phyloP scores from a whole-genome alignment of 2,329 filamentous ascomycete genomes.

The Aureobasidium sp. region DNA sequence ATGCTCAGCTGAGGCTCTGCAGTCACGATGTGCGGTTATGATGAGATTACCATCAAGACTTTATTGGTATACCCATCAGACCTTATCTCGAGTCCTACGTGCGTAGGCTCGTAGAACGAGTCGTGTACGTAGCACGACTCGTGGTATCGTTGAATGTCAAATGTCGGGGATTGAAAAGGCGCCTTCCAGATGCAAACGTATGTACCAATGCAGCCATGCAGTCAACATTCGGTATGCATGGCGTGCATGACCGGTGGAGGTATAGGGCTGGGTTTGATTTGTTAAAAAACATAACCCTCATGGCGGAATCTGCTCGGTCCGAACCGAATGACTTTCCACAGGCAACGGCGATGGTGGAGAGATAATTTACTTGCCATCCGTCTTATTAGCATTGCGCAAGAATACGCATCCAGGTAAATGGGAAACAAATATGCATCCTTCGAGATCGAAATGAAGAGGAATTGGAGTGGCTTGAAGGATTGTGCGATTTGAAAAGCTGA shows the following conservation, averaged over 20 bases:
- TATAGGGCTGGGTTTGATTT: slow-evolving; percentile 9
- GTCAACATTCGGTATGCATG: neutral
- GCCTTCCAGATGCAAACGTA: neutral
- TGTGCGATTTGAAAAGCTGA: neutral
- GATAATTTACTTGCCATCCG: neutral
- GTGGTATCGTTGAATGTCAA: neutral
- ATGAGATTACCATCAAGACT: neutral
- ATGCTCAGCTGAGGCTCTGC: neutral
- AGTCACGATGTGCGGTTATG: neutral
- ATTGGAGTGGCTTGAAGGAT: slow-evolving; percentile 3
- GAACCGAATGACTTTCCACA: slow-evolving; percentile 1
- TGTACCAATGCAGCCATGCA: neutral
- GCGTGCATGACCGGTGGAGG: neutral
- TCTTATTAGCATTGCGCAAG: neutral
- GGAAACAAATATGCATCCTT: neutral
- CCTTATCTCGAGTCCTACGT: neutral
- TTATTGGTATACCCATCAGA: neutral
- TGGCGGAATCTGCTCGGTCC: slow-evolving; percentile 4
- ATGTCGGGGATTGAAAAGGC: neutral
- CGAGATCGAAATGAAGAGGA: neutral
- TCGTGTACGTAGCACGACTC: neutral
- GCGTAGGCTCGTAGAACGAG: too few species aligned
- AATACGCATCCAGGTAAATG: neutral
- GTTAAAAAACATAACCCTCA: neutral
- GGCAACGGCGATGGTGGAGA: slow-evolving; percentile 3